Percentiles rank a stretch among this genome's conserved stretches.
Evolutionary conservation across 2,329 filamentous ascomycete species (phyloP).

Genomic region (Westerdykella ornata): DNA sequence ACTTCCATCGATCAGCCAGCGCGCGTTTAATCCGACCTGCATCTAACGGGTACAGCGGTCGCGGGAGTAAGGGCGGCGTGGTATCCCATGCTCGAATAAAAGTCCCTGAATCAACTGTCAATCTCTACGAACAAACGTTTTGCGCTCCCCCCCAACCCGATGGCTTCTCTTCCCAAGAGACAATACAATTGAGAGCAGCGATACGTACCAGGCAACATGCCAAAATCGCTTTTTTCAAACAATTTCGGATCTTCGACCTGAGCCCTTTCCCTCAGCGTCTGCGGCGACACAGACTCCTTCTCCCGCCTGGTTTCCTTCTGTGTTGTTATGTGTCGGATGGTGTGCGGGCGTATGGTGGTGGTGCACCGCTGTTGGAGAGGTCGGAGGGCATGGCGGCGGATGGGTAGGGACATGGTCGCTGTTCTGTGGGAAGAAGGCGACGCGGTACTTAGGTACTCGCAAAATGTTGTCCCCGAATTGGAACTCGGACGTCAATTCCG

Average conservation of each 20-base stretch:
- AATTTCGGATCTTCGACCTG: slow-evolving; percentile 2
- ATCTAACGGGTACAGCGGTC: not conserved
- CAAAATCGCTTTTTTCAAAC: slow-evolving; percentile 9
- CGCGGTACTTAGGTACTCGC: no score
- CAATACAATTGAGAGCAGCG: no score
- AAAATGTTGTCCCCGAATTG: no score
- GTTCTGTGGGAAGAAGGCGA: not conserved
- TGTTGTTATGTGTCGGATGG: no score
- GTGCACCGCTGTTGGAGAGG: slow-evolving; percentile 25
- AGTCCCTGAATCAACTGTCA: slow-evolving; percentile 6
- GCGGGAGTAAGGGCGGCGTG: not conserved
- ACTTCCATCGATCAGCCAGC: slow-evolving; percentile 2
- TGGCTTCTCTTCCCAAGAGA: no score
- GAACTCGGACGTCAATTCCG: no score
- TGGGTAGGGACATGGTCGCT: slow-evolving; percentile 22
- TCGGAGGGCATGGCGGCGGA: slow-evolving; percentile 11
- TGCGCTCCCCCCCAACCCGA: not conserved
- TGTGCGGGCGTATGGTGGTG: slow-evolving; percentile 13
- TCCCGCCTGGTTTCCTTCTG: not conserved
- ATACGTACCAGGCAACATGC: slow-evolving; percentile 13
- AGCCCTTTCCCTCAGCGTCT: slow-evolving; percentile 2
- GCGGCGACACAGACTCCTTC: not conserved
- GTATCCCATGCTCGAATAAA: slow-evolving; percentile 5
- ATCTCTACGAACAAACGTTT: not conserved
- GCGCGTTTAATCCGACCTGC: not conserved